Evolutionary conservation across 352 stramenopile genomes (phyloP).

Genomic region (Phytopythium mirpurense): DNA sequence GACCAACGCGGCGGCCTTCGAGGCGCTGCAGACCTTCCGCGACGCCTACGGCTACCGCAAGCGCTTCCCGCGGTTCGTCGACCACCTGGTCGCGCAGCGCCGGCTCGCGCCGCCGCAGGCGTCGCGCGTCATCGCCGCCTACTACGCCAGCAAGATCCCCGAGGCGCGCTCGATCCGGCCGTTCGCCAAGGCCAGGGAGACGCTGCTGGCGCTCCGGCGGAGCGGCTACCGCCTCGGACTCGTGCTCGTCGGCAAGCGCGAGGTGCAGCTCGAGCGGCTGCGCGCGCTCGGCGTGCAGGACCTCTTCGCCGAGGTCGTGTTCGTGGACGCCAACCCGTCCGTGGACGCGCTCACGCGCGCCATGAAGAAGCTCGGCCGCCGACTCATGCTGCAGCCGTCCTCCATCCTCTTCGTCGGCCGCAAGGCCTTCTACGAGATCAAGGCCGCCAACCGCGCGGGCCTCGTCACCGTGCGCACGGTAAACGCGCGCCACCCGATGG

Average conservation of each 20-base stretch:
- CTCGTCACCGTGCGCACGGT: conserved; percentile 49
- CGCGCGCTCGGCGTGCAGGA: conserved; percentile 57
- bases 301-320: conserved; percentile 58
- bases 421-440: conserved; percentile 87
- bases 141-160: conserved; percentile 75
- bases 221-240: conserved; percentile 46
- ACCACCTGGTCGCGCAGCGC: conserved; percentile 55
- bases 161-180: conserved; percentile 64
- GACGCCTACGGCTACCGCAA: conserved; percentile 81
- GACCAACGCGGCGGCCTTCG: conserved; percentile 55
- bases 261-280: conserved; percentile 71
- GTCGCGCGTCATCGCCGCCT: conserved; percentile 58
- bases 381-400: conserved; percentile 61
- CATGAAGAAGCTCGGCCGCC: conserved; percentile 65
- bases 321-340: conserved; percentile 63
- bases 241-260: conserved; percentile 67
- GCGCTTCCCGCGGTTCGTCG: conserved; percentile 79
- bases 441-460: conserved; percentile 71
- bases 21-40: conserved; percentile 74
- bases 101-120: conserved; percentile 38
- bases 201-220: conserved; percentile 46
- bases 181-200: conserved; percentile 47
- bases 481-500: too few species aligned
- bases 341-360: conserved; percentile 53
- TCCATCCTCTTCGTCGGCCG: conserved; percentile 78